Percentiles rank a stretch among this genome's conserved stretches.
phyloP scores from a whole-genome alignment of 495 filamentous ascomycete genomes.

The Neurospora sp. region DNA sequence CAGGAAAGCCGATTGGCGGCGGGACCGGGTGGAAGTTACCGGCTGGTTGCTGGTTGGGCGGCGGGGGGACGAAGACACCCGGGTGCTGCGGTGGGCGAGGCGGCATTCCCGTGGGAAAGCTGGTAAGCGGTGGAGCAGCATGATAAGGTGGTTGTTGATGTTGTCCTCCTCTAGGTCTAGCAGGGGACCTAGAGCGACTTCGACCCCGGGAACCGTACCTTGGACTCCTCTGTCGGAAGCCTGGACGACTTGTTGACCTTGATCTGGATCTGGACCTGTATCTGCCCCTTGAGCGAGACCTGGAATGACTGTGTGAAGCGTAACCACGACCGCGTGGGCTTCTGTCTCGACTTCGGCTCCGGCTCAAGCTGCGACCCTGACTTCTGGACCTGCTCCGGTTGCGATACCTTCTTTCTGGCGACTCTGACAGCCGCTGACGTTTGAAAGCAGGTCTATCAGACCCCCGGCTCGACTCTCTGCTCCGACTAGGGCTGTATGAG shows the following conservation, averaged over 20 bases:
- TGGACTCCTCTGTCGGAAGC: slow-evolving; percentile 14
- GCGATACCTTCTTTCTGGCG: slow-evolving; percentile 4
- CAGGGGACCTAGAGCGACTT: background rate
- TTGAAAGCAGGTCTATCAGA: slow-evolving; percentile 17
- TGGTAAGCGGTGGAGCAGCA: background rate
- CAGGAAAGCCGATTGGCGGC: background rate
- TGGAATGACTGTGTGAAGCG: slow-evolving; percentile 4
- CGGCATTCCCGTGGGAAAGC: background rate
- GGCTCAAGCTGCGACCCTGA: slow-evolving; percentile 27
- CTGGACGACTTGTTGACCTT: slow-evolving; percentile 20
- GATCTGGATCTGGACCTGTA: slow-evolving; percentile 33
- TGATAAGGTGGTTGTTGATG: background rate
- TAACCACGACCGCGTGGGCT: background rate
- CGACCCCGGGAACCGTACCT: background rate
- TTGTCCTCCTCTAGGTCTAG: background rate
- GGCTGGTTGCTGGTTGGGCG: background rate
- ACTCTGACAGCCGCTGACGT: slow-evolving; percentile 10
- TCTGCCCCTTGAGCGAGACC: slow-evolving; percentile 18
- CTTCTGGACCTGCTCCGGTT: slow-evolving; percentile 5
- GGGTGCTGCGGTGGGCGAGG: background rate
- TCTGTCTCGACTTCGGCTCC: slow-evolving; percentile 18
- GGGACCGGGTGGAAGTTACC: background rate
- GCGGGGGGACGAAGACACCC: background rate
- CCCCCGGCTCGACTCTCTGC: slow-evolving; percentile 15
- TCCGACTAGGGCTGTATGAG: slow-evolving; percentile 23